phyloP scores from a whole-genome alignment of 1,284 basidiomycete genomes.

The Hymenochaete sp. region DNA sequence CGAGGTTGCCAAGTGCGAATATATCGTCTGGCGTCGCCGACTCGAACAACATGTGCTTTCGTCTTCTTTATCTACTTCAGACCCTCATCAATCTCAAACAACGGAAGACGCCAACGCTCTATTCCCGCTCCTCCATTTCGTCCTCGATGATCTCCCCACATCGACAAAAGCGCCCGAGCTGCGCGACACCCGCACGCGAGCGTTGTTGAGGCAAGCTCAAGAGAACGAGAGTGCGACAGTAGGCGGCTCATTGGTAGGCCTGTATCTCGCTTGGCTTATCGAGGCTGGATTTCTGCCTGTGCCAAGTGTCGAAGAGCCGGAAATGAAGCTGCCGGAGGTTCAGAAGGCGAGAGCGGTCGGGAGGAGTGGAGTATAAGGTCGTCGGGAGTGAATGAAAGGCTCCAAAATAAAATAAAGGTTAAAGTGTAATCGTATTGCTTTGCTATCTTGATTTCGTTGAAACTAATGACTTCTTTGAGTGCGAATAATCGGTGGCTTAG shows the following conservation, averaged over 20 bases:
- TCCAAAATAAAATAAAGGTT: too few relatives aligned
- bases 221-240: constrained; percentile 56
- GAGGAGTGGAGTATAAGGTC: constrained; percentile 35
- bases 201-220: constrained; percentile 47
- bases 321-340: constrained; percentile 40
- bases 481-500: too few relatives aligned
- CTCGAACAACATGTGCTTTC: constrained; percentile 90
- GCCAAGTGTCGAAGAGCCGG: constrained; percentile 36
- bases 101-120: constrained; percentile 92
- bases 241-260: constrained; percentile 67
- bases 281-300: constrained; percentile 76
- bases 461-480: too few relatives aligned
- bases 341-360: constrained; percentile 36
- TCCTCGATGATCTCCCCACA: constrained; percentile 93
- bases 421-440: too few relatives aligned
- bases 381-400: too few relatives aligned
- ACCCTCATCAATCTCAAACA: too few relatives aligned
- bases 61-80: too few relatives aligned
- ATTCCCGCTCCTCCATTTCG: constrained; percentile 95
- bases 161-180: constrained; percentile 92
- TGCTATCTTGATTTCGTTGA: too few relatives aligned
- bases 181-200: constrained; percentile 78
- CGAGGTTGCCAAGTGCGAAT: constrained; percentile 72
- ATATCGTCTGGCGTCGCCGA: constrained; percentile 84
- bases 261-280: constrained; percentile 93